Conservation (phyloP, 257 asterid species). For the Pogostemon cablin region DNA sequence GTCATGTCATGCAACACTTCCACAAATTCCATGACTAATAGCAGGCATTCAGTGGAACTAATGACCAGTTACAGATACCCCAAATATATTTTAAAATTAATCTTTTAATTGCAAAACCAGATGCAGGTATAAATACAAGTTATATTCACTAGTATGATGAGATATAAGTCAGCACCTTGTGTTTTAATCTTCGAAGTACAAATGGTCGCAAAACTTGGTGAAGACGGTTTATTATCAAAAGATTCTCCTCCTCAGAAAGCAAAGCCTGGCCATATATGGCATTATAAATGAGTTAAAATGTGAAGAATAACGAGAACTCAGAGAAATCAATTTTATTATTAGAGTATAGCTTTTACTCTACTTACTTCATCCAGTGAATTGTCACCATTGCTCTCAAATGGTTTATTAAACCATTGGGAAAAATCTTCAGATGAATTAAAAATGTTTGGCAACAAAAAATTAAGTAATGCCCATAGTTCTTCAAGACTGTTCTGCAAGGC, state of each 20-base stretch:
- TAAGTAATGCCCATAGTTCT: conserved; percentile 99
- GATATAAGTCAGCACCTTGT: conserved; percentile 65
- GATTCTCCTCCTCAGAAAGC: conserved; percentile 98
- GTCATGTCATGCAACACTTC: conserved; percentile 22
- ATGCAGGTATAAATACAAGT: conserved; percentile 17
- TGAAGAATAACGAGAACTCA: conserved; percentile 24
- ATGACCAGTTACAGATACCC: conserved; percentile 23
- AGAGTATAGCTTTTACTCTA: conserved; percentile 10
- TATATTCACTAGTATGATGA: conserved; percentile 12
- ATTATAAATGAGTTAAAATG: conserved; percentile 30
- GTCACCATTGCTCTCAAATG: conserved; percentile 94
- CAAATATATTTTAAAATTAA: conserved; percentile 3
- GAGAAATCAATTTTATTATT: conserved; percentile 7
- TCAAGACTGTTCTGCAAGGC: conserved; percentile 90
- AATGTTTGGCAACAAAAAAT: conserved; percentile 95
- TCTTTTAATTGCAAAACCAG: neutral
- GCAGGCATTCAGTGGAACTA: conserved; percentile 25
- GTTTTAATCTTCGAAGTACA: conserved; percentile 96
- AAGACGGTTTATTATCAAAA: conserved; percentile 93
- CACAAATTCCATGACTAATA: conserved; percentile 17
- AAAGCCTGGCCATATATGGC: conserved; percentile 63
- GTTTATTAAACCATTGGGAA: conserved; percentile 99
- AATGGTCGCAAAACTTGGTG: conserved; percentile 99
- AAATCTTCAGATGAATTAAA: conserved; percentile 98
- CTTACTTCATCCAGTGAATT: conserved; percentile 85